phyloP scores from a whole-genome alignment of 441 rosid species.

The Arabidopsis lyrata region DNA sequence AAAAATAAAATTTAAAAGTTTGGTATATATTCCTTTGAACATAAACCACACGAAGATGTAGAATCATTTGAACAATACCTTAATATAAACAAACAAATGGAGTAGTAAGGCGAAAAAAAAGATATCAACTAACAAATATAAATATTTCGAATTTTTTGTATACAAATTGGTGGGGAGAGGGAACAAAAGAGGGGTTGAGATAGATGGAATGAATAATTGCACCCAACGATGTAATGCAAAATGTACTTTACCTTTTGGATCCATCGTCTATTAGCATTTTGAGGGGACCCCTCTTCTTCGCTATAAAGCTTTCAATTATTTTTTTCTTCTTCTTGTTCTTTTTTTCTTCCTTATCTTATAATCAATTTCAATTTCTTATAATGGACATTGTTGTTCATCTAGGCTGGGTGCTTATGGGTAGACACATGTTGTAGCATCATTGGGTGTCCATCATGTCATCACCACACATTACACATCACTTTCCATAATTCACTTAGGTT shows the following conservation, averaged over 20 bases:
- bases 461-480: constrained; percentile 35
- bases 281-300: constrained; percentile 57
- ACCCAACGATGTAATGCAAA: constrained; percentile 49
- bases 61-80: constrained; percentile 35
- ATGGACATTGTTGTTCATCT: constrained; percentile 48
- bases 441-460: constrained; percentile 48
- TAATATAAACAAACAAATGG: constrained; percentile 36
- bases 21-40: constrained; percentile 30
- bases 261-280: constrained; percentile 54
- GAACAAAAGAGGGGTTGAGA: constrained; percentile 46
- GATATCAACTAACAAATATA: constrained; percentile 20
- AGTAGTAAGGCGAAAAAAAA: constrained; percentile 21
- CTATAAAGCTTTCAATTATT: constrained; percentile 46
- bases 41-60: constrained; percentile 25
- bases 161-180: constrained; percentile 47
- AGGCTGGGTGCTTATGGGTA: constrained; percentile 51
- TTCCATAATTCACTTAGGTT: constrained; percentile 34
- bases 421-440: constrained; percentile 64
- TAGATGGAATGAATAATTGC: constrained; percentile 85
- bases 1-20: constrained; percentile 21
- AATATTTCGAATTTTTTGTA: neutral
- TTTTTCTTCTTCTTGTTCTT: constrained; percentile 14
- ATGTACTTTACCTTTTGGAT: constrained; percentile 77
- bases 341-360: constrained; percentile 1
- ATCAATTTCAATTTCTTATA: neutral